Evolutionary conservation across 2,329 filamentous ascomycete genomes (phyloP).

Genomic region (Pyricularia grisea): DNA sequence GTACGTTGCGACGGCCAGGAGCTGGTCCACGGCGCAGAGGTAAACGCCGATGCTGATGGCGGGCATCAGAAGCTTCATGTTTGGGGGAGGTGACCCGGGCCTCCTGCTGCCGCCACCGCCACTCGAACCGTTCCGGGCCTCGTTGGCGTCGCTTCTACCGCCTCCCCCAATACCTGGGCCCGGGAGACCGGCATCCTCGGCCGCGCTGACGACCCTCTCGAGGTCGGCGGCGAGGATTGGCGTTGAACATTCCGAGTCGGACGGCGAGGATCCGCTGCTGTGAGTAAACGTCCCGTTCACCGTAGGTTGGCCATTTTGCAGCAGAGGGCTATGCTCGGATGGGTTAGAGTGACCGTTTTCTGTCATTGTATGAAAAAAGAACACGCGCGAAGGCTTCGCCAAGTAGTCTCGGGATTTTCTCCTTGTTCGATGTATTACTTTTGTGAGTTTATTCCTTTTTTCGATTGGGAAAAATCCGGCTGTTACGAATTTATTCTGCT

Average conservation of each 20-base stretch:
- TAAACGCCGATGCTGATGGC: slow-evolving; percentile 40
- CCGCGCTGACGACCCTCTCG: slow-evolving; percentile 1
- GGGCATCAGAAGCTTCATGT: slow-evolving; percentile 27
- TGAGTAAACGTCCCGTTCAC: neutral
- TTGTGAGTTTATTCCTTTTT: neutral
- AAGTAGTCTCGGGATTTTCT: neutral
- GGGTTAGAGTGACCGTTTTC: neutral
- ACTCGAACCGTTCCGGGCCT: neutral
- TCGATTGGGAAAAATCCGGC: too few species aligned
- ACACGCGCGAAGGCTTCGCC: neutral
- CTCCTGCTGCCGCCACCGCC: slow-evolving; percentile 7
- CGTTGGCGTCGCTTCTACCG: neutral
- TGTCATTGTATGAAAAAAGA: neutral
- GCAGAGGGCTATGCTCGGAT: slow-evolving; percentile 2
- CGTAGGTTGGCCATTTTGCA: neutral
- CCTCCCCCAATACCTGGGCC: slow-evolving; percentile 1
- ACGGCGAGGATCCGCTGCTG: neutral
- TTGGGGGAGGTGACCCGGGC: slow-evolving; percentile 20
- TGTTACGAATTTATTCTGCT: too few species aligned
- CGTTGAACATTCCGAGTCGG: neutral
- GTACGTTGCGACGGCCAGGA: slow-evolving; percentile 69
- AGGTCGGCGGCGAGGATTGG: slow-evolving; percentile 2
- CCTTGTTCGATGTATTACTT: neutral
- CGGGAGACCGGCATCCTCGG: slow-evolving; percentile 3
- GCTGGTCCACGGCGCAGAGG: slow-evolving; percentile 65